phyloP scores from a whole-genome alignment of 2,329 filamentous ascomycete genomes.

The Alternaria arbusti region DNA sequence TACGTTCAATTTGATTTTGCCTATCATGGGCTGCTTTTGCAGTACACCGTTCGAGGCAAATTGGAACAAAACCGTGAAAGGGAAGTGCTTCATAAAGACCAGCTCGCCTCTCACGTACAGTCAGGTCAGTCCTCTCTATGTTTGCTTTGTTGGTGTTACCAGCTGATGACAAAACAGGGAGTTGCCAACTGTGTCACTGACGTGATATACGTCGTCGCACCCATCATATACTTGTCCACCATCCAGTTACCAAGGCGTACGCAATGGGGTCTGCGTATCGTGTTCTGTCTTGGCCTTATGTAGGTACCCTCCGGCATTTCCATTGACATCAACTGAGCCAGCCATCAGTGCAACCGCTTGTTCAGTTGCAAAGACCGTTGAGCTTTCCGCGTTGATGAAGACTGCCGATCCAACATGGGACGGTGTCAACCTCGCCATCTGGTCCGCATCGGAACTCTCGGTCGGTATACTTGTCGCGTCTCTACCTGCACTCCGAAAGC shows the following conservation, averaged over 20 bases:
- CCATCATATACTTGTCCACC: constrained; percentile 32
- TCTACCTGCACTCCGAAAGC: constrained; percentile 34
- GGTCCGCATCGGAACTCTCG: constrained; percentile 30
- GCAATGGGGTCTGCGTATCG: constrained; percentile 32
- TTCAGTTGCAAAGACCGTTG: constrained; percentile 32
- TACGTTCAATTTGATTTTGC: constrained; percentile 30
- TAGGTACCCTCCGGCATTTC: constrained; percentile 8
- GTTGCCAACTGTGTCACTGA: constrained; percentile 38
- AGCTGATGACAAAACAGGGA: constrained; percentile 12
- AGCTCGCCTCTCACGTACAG: constrained; percentile 20
- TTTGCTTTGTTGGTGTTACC: neutral
- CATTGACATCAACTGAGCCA: neutral
- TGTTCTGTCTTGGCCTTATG: constrained; percentile 37
- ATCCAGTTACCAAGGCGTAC: constrained; percentile 33
- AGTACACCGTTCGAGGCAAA: constrained; percentile 37
- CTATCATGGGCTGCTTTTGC: constrained; percentile 25
- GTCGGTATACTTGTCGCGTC: constrained; percentile 33
- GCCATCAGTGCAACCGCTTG: constrained; percentile 31
- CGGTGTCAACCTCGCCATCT: constrained; percentile 30
- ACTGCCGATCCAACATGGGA: constrained; percentile 32
- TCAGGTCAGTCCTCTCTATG: neutral
- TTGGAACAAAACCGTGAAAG: constrained; percentile 28
- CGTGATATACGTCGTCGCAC: constrained; percentile 34
- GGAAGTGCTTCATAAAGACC: constrained; percentile 30
- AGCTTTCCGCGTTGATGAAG: constrained; percentile 23